Evolutionary conservation across 1,139 yeast species (phyloP), one percentile per base, ranked within the genome.

Genomic region (Saccharomyces uvarum): DNA sequence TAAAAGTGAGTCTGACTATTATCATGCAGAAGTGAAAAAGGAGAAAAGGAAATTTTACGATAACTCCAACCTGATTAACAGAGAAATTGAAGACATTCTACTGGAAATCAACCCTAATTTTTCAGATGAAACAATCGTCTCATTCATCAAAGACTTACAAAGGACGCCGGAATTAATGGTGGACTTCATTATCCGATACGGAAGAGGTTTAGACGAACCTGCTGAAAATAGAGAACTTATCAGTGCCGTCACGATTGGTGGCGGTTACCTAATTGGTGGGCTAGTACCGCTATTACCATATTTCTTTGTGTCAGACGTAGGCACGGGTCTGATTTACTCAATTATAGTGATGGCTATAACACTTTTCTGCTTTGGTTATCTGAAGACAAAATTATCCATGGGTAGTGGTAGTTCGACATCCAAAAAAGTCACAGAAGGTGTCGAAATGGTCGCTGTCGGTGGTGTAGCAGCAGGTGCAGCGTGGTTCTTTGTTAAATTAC

Each of bases 391-490:
- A 48, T 81, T 90, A 53, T 86, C 97, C 8, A 82, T 91, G 75
- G 95, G 96, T 54, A 83, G 81, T 44, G 91, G 84, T 59, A 82
- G 89, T 64, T 79, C 88, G 14, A 71, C 71, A 8, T 66, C 69
- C 57, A 83, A 82, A 64, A 87, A 88, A 65, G 73, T 86, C 4
- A 73, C 75, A 50, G 96, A 90, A 70, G 98, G 98, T 52, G 55
- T 86, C 47, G 96, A 90, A 72, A 93, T 93, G 98, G 84, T 90
- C 55, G 74, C 86, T 21, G 91, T 89, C 52, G 99, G 99, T 48
- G 95, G 97, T 16, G 74, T 87, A 33, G 99, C 99, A 27, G 99
- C 99, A 4, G 96, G 96, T 6, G 88, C 96, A 27, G 98, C 99
- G 21, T 93, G 97, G 97, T 83, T 83, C 49, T 80, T 91, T 68